Evolutionary conservation across 2,329 filamentous ascomycete species (phyloP).

Genomic region (Alternaria triticimaculans): DNA sequence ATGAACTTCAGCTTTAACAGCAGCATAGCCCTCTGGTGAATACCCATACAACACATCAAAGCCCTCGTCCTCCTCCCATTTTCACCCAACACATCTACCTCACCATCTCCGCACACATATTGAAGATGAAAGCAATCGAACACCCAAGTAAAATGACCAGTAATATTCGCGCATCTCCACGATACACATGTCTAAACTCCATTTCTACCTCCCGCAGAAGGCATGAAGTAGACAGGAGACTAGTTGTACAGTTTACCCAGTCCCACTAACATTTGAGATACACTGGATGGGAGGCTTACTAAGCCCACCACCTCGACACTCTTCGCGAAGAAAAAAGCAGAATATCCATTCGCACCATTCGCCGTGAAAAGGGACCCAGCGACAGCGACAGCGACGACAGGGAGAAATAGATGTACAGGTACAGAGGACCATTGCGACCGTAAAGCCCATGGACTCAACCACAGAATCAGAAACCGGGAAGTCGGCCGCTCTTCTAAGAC

Average conservation of each 20-base stretch:
- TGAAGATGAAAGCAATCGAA: background rate
- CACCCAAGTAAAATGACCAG: background rate
- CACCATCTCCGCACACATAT: background rate
- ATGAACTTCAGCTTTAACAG: background rate
- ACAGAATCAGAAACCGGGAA: too few relatives aligned
- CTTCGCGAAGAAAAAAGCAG: background rate
- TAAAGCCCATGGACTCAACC: background rate
- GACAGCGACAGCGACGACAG: background rate
- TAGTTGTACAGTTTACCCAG: too few relatives aligned
- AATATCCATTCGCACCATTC: background rate
- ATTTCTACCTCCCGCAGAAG: background rate
- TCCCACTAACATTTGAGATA: too few relatives aligned
- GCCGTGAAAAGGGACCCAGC: background rate
- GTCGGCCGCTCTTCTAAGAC: constrained; percentile 17
- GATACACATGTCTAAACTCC: background rate
- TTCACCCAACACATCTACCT: background rate
- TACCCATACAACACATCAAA: background rate
- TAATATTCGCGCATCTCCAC: background rate
- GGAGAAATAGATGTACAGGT: background rate
- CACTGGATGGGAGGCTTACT: too few relatives aligned
- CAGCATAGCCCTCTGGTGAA: background rate
- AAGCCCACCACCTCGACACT: background rate
- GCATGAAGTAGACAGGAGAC: background rate
- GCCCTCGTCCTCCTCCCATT: background rate
- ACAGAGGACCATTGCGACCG: background rate